Base-by-base conservation (phyloP, 2,329 filamentous ascomycete species). In the Fusarium burgessii region DNA sequence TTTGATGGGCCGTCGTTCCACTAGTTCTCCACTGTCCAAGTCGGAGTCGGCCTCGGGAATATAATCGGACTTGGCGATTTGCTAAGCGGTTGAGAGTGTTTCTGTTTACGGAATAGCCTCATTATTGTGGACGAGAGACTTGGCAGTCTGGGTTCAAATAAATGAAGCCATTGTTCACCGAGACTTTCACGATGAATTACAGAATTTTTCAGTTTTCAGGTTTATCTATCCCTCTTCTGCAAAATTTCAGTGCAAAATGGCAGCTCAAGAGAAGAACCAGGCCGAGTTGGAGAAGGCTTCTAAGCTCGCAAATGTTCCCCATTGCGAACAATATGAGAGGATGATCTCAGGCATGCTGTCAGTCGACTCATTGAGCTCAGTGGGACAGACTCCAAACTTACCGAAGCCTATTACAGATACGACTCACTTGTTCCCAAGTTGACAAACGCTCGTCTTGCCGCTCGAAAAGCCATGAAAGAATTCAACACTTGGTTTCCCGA, bases 261-360 rank as follows among this genome's bases (percentile, higher is more conserved):
- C 72, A 6, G 57, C 72, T 0, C 51, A 33, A 11, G 43, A 58
- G 20, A 74, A 68, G 35, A 68, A 62, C 12, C 33, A 12, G 6
- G 15, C 12, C 9, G 72, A 74, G 52, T 29, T 74, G 27, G 60
- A 66, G 1, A 74, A 74, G 35, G 62, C 72, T 7, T 50, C 56
- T 10, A 63, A 59, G 36, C 77, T 89, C 14, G 79, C 83, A 13
- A 83, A 89, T 66, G 80, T 86, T 3, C 88, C 87, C 1, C 87
- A 85, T 82, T 86, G 86, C 63, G 88, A 90, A 11, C 85, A 90
- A 65, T 91, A 90, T 58, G 87, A 90, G 74, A 88, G 86, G 74
- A 90, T 91, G 88, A 87, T 91, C 50, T 90, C 87, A 0, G 88
- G 88, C 32, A 87, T 90, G 81, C 81, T 90, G 87, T 88, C 77